Percentiles rank a stretch among this genome's conserved stretches.
Conservation (phyloP, 1,284 basidiomycete species). For the Heterobasidion irregulare region DNA sequence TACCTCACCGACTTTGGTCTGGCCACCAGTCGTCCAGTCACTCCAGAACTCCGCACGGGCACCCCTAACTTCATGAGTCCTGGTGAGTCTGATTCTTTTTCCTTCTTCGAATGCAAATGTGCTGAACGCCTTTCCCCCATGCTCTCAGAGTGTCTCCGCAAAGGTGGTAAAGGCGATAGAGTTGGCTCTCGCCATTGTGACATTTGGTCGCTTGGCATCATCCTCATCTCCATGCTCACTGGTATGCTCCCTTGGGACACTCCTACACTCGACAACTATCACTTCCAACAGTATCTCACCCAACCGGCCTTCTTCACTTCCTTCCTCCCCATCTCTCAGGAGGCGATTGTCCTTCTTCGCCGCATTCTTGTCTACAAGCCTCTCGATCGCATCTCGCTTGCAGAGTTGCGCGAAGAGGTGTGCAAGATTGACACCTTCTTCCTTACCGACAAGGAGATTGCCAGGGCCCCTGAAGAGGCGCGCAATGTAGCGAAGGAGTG, state of each 20-base stretch:
- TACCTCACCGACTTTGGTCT: slow-evolving; percentile 65
- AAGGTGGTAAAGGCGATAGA: background rate
- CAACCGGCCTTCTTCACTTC: background rate
- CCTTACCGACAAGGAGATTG: slow-evolving; percentile 40
- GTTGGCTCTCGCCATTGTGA: slow-evolving; percentile 63
- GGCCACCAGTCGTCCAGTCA: slow-evolving; percentile 41
- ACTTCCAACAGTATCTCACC: slow-evolving; percentile 25
- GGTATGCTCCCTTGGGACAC: slow-evolving; percentile 84
- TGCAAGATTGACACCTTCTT: slow-evolving; percentile 61
- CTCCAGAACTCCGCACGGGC: slow-evolving; percentile 43
- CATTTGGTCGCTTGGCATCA: slow-evolving; percentile 73
- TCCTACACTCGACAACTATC: slow-evolving; percentile 58
- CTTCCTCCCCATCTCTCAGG: slow-evolving; percentile 31
- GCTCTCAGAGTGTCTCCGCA: slow-evolving; percentile 14
- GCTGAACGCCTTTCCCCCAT: background rate
- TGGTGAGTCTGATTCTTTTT: slow-evolving; percentile 23
- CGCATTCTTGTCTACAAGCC: background rate
- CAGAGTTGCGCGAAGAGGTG: slow-evolving; percentile 54
- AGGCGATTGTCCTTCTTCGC: slow-evolving; percentile 22
- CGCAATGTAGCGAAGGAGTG: background rate
- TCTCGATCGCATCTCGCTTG: slow-evolving; percentile 36
- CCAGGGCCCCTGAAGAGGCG: background rate
- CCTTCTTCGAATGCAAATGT: background rate
- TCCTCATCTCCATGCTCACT: slow-evolving; percentile 68
- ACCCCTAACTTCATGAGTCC: slow-evolving; percentile 58